A percentile compares a stretch with the other conserved stretches of the same genome.
These are phyloP conservation scores for Oemleria cerasiformis DNA, from an alignment of 306 rosid species.

Conservation along the genomic window DNA sequence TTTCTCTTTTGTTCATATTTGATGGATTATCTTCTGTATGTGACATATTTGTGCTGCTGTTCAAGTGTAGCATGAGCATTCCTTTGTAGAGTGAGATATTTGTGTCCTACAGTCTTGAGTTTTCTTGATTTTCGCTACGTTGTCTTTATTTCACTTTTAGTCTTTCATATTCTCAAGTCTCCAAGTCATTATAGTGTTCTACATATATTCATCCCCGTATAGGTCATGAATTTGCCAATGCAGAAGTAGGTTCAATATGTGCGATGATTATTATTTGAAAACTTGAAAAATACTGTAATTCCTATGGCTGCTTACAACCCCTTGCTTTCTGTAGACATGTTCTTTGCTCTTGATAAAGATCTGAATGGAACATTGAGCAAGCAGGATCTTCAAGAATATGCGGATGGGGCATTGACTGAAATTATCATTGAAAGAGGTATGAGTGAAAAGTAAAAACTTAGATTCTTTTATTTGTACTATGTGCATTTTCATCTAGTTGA, in stretches of 20 bases:
- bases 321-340: conserved; percentile 63
- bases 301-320: conserved; percentile 16
- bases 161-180: background rate
- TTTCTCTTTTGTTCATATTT: background rate
- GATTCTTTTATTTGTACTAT: background rate
- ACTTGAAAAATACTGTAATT: conserved; percentile 2
- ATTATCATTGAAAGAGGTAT: conserved; percentile 96
- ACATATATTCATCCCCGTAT: background rate
- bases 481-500: background rate
- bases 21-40: background rate
- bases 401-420: conserved; percentile 93
- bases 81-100: background rate
- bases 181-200: conserved; percentile 5
- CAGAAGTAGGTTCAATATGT: background rate
- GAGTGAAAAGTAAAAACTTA: background rate
- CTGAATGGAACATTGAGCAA: conserved; percentile 78
- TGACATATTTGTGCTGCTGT: conserved; percentile 7
- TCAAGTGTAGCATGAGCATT: background rate
- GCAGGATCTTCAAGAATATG: conserved; percentile 96
- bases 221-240: background rate
- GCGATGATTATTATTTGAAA: conserved; percentile 9
- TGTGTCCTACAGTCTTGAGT: background rate
- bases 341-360: conserved; percentile 90
- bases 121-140: background rate
- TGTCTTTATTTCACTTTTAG: background rate